Evolutionary conservation across 2,329 filamentous ascomycete species (phyloP), one percentile per base, ranked within the genome.

Genomic region (Penicillium sp.): DNA sequence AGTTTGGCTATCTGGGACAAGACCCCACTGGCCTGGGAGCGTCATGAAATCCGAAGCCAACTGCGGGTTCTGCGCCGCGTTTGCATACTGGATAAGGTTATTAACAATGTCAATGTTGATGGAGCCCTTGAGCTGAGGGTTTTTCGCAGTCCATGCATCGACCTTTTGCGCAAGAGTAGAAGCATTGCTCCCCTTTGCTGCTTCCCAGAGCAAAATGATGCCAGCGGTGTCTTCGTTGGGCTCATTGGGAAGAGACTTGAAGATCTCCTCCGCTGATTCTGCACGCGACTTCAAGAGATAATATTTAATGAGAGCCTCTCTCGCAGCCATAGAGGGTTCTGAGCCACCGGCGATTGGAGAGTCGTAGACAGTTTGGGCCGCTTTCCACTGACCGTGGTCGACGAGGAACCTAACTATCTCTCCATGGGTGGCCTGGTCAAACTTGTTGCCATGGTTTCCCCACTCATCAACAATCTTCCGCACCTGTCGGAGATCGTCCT

Each of bases 101-200:
- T 97, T 95, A 60, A 97, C 82, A 6, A 85, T 88, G 3, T 77
- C 70, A 6, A 82, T 82, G 48, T 87, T 83, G 0, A 88, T 81
- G 6, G 73, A 67, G 3, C 77, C 57, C 15, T 71, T 69, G 29
- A 68, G 48, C 15, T 49, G 73, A 64, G 49, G 76, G 66, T 53
- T 75, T 65, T 45, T 71, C 61, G 53, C 73, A n/a, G 74, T 67
- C 76, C 88, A 84, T 19, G 83, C 75, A 38, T 79, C 73, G 52
- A 93, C 79, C 80, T 90, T 88, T 56, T 82, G 79, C 48, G 81
- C 77, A 52, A 90, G 76, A 63, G 88, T 82, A 65, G 88, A 81
- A 1, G 85, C 79, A 1, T 82, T 81, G 62, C 84, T 86, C 19
- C 83, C 85, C 48, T 82, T 79, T 7, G 84, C 77, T 12, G 86